A percentile compares a stretch with the other conserved stretches of the same genome.
Evolutionary conservation across 345 rosid species (phyloP).

Genomic region (Mercurialis annua): DNA sequence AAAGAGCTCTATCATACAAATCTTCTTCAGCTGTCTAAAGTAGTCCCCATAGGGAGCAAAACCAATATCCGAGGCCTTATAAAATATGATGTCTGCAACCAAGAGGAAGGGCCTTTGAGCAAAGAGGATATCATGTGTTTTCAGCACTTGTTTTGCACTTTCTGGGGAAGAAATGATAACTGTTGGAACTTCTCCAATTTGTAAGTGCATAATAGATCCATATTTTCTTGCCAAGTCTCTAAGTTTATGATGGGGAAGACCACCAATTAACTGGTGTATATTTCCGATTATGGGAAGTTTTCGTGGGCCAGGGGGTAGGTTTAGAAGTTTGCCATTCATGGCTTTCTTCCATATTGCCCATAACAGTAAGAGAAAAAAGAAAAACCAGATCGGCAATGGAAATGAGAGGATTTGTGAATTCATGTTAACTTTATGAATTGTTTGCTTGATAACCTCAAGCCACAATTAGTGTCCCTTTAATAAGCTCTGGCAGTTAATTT

Average conservation of each 20-base stretch:
- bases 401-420: no score
- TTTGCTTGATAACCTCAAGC: no score
- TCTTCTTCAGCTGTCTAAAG: constrained; percentile 17
- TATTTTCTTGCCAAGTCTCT: constrained; percentile 12
- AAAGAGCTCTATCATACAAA: constrained; percentile 4
- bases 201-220: constrained; percentile 23
- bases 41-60: constrained; percentile 16
- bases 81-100: no score
- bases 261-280: constrained; percentile 13
- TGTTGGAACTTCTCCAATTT: constrained; percentile 19
- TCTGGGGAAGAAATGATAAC: constrained; percentile 6
- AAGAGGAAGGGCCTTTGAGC: constrained; percentile 13
- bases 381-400: no score
- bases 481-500: no score
- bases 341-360: no score
- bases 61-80: not conserved
- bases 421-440: no score
- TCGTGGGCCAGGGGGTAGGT: constrained; percentile 24
- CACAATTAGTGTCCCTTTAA: no score
- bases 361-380: no score
- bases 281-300: constrained; percentile 28
- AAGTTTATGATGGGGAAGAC: constrained; percentile 17
- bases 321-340: no score
- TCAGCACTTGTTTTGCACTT: constrained; percentile 6
- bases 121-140: constrained; percentile 20